Evolutionary conservation across 1,284 basidiomycete genomes (phyloP), one percentile per base, ranked within the genome.

Genomic region (Ceratobasidium sp.): DNA sequence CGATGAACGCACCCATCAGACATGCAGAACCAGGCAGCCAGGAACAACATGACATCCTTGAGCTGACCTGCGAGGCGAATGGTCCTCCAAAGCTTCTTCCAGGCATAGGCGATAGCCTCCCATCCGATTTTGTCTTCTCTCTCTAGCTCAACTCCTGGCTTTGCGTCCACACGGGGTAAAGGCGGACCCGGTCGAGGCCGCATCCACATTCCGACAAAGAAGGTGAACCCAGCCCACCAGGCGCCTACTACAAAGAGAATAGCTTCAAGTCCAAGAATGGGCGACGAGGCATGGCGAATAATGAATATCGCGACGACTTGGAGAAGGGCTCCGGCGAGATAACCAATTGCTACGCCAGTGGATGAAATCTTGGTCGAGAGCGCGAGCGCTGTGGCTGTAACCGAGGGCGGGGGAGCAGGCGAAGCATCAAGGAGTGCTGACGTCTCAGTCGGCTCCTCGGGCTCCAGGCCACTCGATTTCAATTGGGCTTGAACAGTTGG

Each of bases 11-110:
- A 92, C 92, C 60, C 92, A 76, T 96, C 94, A 0, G 91, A 93
- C 32, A 97, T 85, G 13, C 96, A 83, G 76, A 96, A 94, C 93
- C 94, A 96, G 0, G 94, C 92, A 3, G 88, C 84, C 43, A 96
- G 87, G 75, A 93, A 96, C 70, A 84, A 83, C 81, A 95, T 97
- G 0, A 94, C 92, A 75, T 93, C 90, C 38, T 84, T 83, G n/a
- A 96, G 80, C 69, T 84, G 84, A 77, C 83, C 84, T 35, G 60
- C 60, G 6, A 64, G 47, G 6, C 60, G 38, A 52, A 64, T 64
- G 12, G 60, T 93, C 38, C 80, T 80, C 0, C 84, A 85, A 0
- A 93, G 80, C 32, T 86, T 79, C 69, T 80, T 83, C 91, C 91
- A 93, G 0, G 91, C 88, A 3, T 79, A 81, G 1, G 76, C 74